Conservation (phyloP, 106 monocot genomes). For the Alisma plantagoaquatica region DNA sequence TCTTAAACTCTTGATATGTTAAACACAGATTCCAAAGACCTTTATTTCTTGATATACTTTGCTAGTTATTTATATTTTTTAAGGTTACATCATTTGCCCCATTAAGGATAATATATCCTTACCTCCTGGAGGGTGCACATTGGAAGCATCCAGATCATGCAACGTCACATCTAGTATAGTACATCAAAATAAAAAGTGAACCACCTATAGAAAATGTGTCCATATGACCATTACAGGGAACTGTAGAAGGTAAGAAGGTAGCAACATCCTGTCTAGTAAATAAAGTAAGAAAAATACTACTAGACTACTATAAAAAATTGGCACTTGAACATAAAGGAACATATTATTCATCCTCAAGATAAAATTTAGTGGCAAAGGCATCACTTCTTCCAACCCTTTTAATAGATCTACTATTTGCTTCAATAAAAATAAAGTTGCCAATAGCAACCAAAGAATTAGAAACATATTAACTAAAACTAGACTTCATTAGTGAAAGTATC, state of each 20-base stretch:
- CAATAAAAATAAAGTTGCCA: conserved; percentile 96
- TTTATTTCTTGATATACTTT: conserved; percentile 96
- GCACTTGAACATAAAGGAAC: conserved; percentile 99
- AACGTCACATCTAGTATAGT: conserved; percentile 69
- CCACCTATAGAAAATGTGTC: no score
- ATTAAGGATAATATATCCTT: conserved; percentile 99
- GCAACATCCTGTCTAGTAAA: no score
- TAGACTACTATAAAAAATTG: no score
- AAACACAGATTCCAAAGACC: conserved; percentile 23
- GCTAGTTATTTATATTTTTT: conserved; percentile 94
- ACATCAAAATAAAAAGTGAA: not conserved
- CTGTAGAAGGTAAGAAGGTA: no score
- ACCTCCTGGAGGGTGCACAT: conserved; percentile 98
- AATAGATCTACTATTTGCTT: conserved; percentile 99
- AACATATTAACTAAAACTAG: no score
- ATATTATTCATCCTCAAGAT: conserved; percentile 98
- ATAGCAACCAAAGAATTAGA: conserved; percentile 98
- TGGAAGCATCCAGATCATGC: conserved; percentile 98
- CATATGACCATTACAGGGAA: no score
- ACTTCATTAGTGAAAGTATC: no score
- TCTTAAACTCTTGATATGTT: not conserved
- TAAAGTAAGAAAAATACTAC: no score
- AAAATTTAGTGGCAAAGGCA: conserved; percentile 95
- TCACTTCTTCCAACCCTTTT: conserved; percentile 95
- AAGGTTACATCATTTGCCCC: conserved; percentile 99